Evolutionary conservation across 179 eudicot species (phyloP).

Genomic region (Patellifolia procumbens): DNA sequence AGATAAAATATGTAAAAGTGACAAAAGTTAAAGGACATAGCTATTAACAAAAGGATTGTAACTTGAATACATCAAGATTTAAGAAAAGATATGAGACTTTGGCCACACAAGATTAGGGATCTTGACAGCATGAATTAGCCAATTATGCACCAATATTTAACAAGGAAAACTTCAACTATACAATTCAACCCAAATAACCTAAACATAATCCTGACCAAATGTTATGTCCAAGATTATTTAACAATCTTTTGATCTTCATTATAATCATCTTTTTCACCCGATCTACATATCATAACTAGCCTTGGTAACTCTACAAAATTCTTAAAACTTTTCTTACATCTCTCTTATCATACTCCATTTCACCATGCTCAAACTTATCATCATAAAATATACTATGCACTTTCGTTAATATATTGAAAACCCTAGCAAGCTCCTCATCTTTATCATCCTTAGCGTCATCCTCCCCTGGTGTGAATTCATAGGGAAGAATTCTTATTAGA

Average conservation of each 20-base stretch:
- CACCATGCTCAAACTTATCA: background rate
- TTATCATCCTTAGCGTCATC: background rate
- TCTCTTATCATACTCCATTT: background rate
- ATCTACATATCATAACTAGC: background rate
- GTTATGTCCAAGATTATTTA: background rate
- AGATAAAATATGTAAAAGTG: too few species aligned
- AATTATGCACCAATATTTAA: too few species aligned
- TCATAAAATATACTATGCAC: slow-evolving; percentile 3
- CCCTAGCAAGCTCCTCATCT: slow-evolving; percentile 1
- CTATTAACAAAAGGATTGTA: too few species aligned
- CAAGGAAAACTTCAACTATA: too few species aligned
- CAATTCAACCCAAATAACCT: too few species aligned
- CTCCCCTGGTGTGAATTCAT: background rate
- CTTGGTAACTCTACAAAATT: background rate
- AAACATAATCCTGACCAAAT: too few species aligned
- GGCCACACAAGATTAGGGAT: too few species aligned
- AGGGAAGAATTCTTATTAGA: background rate
- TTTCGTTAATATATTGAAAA: background rate
- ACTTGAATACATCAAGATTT: too few species aligned
- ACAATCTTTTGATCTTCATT: background rate
- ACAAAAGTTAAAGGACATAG: too few species aligned
- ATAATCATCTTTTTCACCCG: too few species aligned
- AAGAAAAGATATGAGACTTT: too few species aligned
- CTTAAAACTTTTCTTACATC: background rate
- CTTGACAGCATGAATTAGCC: too few species aligned